Conservation (phyloP, 192 early-diverging fungal genomes). For the Backusella westeae region DNA sequence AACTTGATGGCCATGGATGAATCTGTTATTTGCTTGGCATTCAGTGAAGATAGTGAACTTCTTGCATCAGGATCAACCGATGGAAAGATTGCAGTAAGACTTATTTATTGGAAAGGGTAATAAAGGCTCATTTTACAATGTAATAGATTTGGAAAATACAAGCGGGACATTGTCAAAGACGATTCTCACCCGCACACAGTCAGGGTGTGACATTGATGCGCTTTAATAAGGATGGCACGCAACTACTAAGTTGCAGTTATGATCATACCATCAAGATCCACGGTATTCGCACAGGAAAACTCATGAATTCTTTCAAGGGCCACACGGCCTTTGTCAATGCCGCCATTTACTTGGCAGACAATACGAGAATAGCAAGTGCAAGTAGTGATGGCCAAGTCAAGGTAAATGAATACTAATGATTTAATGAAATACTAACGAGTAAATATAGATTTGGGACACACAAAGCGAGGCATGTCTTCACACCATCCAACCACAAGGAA, state of each 20-base stretch:
- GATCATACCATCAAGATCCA: slow-evolving; percentile 81
- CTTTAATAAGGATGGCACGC: slow-evolving; percentile 76
- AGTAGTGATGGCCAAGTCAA: slow-evolving; percentile 86
- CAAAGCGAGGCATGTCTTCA: slow-evolving; percentile 58
- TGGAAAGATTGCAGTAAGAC: slow-evolving; percentile 76
- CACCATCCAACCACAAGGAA: slow-evolving; percentile 42
- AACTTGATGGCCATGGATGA: slow-evolving; percentile 92
- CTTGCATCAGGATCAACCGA: slow-evolving; percentile 83
- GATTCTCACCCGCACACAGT: slow-evolving; percentile 82
- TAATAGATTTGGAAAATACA: slow-evolving; percentile 75
- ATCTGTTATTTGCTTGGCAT: slow-evolving; percentile 75
- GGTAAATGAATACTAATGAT: slow-evolving; percentile 39
- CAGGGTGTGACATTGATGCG: slow-evolving; percentile 79
- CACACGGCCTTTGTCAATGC: slow-evolving; percentile 88
- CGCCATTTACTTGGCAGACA: slow-evolving; percentile 69
- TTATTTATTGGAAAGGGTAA: neutral
- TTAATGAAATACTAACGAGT: neutral
- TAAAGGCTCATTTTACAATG: neutral
- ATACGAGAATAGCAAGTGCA: slow-evolving; percentile 66
- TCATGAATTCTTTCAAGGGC: slow-evolving; percentile 88
- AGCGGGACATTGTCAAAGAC: slow-evolving; percentile 68
- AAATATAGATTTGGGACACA: slow-evolving; percentile 80
- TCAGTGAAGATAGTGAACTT: slow-evolving; percentile 73
- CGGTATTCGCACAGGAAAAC: slow-evolving; percentile 87
- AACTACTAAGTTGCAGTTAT: slow-evolving; percentile 81